A percentile compares a stretch with the other conserved stretches of the same genome.
These are phyloP conservation scores for Carex littledalei DNA, from an alignment of 176 grass and related monocot genomes.

Conservation along the genomic window DNA sequence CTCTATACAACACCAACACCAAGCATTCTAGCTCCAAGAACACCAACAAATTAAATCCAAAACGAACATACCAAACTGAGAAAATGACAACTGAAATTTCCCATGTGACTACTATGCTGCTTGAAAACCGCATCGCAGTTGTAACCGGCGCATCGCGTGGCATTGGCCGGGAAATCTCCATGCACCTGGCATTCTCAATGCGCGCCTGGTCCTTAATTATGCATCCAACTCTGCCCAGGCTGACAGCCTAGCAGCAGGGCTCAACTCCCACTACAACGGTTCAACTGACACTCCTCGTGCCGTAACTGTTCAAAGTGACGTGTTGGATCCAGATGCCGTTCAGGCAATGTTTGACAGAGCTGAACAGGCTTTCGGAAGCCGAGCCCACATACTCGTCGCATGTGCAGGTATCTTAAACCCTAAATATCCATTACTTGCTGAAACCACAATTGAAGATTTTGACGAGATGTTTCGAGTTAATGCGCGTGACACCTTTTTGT, in stretches of 20 bases:
- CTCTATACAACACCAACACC: neutral
- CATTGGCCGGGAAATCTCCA: constrained; percentile 28
- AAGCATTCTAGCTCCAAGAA: neutral
- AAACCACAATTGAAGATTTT: constrained; percentile 27
- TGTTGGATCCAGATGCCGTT: constrained; percentile 31
- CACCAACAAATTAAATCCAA: neutral
- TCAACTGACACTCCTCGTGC: neutral
- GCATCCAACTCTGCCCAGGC: constrained; percentile 22
- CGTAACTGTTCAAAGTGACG: constrained; percentile 33
- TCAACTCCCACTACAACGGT: neutral
- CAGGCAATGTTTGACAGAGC: constrained; percentile 35
- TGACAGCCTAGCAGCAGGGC: constrained; percentile 5
- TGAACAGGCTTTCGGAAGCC: constrained; percentile 24
- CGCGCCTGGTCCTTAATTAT: constrained; percentile 26
- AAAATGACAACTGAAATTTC: neutral
- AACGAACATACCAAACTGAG: neutral
- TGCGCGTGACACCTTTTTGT: constrained; percentile 38
- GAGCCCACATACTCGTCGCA: constrained; percentile 36
- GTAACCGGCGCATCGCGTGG: constrained; percentile 46
- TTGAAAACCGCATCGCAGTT: constrained; percentile 30
- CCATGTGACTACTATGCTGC: neutral
- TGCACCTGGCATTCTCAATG: constrained; percentile 40
- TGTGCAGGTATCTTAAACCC: constrained; percentile 33
- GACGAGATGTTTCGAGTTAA: constrained; percentile 39
- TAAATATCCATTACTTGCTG: constrained; percentile 31